These are phyloP conservation scores for Mortierella claussenii DNA, from an alignment of 192 early-diverging fungal species.

Conservation along the genomic window DNA sequence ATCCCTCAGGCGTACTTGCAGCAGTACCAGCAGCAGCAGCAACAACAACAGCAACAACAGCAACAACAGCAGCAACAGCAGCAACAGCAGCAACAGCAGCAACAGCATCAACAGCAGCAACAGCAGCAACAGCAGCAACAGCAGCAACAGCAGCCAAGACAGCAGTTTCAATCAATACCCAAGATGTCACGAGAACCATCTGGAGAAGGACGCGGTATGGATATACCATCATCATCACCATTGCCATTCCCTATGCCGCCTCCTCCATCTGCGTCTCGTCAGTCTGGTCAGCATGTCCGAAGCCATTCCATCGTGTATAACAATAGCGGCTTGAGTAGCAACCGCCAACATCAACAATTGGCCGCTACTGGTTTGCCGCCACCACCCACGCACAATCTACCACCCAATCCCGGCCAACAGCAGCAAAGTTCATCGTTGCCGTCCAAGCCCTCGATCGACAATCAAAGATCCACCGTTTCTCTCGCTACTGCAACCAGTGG, in stretches of 20 bases:
- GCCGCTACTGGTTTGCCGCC: constrained; percentile 5
- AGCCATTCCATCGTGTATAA: constrained; percentile 6
- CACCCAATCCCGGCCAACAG: constrained; percentile 2
- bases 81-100: not conserved
- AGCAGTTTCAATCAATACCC: constrained; percentile 2
- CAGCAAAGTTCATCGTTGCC: not conserved
- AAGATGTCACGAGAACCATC: not conserved
- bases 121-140: not conserved
- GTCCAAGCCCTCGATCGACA: constrained; percentile 2
- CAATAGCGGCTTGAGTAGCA: constrained; percentile 2
- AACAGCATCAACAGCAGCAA: constrained; percentile 6
- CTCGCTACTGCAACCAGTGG: constrained; percentile 1
- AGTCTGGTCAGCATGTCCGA: constrained; percentile 17
- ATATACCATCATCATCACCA: constrained; percentile 4
- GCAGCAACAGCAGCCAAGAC: not conserved
- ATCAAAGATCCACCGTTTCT: not conserved
- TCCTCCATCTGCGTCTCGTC: constrained; percentile 36
- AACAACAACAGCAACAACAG: not conserved
- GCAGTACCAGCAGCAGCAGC: constrained; percentile 5
- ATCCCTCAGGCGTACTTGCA: not conserved
- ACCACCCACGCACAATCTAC: constrained; percentile 22
- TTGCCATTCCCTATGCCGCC: constrained; percentile 32
- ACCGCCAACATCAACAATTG: not conserved
- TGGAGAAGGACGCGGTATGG: not conserved
- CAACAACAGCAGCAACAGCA: not conserved